Percentiles rank a stretch among this genome's conserved stretches.
phyloP scores from a whole-genome alignment of 345 rosid genomes.

The Citrus hindsii region DNA sequence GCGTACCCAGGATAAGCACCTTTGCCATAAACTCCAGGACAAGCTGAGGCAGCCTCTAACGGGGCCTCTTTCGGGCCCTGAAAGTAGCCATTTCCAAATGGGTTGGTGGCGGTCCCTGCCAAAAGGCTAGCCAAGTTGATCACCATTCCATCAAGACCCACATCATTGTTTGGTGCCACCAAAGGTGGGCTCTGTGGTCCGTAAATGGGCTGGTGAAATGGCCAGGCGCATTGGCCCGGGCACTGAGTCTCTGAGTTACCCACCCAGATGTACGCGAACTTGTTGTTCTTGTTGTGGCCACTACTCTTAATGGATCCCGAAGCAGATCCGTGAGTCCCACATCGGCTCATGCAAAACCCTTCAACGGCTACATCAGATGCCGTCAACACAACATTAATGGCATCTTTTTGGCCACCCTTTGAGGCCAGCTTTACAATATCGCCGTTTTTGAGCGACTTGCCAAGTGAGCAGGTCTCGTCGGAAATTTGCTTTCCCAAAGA shows the following conservation, averaged over 20 bases:
- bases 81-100: slow-evolving; percentile 68
- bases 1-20: slow-evolving; percentile 91
- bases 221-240: slow-evolving; percentile 92
- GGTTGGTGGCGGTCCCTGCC: slow-evolving; percentile 81
- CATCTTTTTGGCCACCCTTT: slow-evolving; percentile 41
- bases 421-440: slow-evolving; percentile 54
- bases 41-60: slow-evolving; percentile 74
- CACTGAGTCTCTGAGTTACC: slow-evolving; percentile 76
- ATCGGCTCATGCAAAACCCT: slow-evolving; percentile 55
- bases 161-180: slow-evolving; percentile 69
- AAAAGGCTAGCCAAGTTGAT: slow-evolving; percentile 66
- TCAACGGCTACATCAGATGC: slow-evolving; percentile 53
- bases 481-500: slow-evolving; percentile 45
- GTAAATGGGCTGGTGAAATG: slow-evolving; percentile 75
- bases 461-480: slow-evolving; percentile 53
- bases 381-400: slow-evolving; percentile 51
- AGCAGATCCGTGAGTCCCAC: slow-evolving; percentile 63
- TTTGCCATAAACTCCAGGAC: slow-evolving; percentile 63
- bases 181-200: slow-evolving; percentile 69
- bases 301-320: slow-evolving; percentile 20
- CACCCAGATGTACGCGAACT: slow-evolving; percentile 75
- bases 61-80: slow-evolving; percentile 71
- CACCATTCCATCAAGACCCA: slow-evolving; percentile 77
- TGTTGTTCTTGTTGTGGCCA: slow-evolving; percentile 31
- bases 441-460: slow-evolving; percentile 49